Base-by-base conservation (phyloP, 1,139 yeast species). In the Saccharomycopsis crataegensis region DNA sequence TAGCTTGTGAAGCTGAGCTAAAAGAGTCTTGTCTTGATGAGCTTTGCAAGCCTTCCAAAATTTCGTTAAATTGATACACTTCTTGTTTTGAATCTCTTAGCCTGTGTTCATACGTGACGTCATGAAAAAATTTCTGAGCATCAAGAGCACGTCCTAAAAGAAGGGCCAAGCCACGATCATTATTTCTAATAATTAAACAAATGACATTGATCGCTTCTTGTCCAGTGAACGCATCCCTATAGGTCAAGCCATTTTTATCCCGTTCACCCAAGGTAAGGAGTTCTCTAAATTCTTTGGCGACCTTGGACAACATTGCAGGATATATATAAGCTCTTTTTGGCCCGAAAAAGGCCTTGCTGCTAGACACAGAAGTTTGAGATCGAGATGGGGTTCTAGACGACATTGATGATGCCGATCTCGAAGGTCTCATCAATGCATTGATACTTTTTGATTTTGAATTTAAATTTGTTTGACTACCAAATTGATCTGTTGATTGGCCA, bases 191-290 rank as follows among this genome's bases (percentile, higher is more conserved):
- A 56, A 93, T 85, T 54, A 86, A 77, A 58, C 96, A 85, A 56
- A 93, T 82, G 32, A 86, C 78, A 67, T 90, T 97, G 48, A 93
- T 96, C 0, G 98, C 96, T 71, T 88, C 94, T 41, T 88, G 78
- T 22, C 99, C 99, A 0, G 96, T 86, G 65, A 94, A 94, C 0
- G 98, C 86, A 65, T 91, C 96, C 65, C 94, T 88, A 69, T 91
- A 91, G 59, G 93, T 88, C 62, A 93, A 77, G n/a, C 96, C 98
- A 70, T 91, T 94, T 65, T 93, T 93, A 64, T 86, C 85, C 61
- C 88, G 82, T 58, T 90, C 90, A 2, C 93, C 86, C 34, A 88
- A 67, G 33, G 79, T 78, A 45, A 90, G 78, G 34, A 83, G 73
- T 59, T 86, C 89, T 59, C 83, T 79, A 67, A 93, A 90, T 22